These are phyloP conservation scores for Pseudocercospora fijiensis DNA, from an alignment of 2,329 filamentous ascomycete genomes.

Conservation along the genomic window DNA sequence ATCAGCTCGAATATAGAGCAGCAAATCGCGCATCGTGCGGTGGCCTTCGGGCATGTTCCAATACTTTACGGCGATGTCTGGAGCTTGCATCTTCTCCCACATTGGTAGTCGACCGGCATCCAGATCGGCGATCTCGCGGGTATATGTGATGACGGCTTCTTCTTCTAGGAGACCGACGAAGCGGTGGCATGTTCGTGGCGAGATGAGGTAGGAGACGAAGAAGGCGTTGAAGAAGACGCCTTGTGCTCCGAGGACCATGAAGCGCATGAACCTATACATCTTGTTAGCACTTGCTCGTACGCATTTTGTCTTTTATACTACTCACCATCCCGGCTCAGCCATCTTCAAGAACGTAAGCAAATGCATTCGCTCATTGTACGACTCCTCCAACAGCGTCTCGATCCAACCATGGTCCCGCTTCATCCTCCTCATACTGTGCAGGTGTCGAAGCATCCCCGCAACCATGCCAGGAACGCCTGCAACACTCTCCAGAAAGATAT, in stretches of 20 bases:
- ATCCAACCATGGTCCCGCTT: constrained; percentile 96
- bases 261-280: constrained; percentile 69
- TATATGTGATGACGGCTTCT: constrained; percentile 95
- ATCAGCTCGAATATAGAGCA: constrained; percentile 86
- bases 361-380: constrained; percentile 68
- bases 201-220: constrained; percentile 84
- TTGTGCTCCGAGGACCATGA: constrained; percentile 88
- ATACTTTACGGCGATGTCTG: constrained; percentile 86
- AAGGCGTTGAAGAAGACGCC: constrained; percentile 96
- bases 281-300: background rate
- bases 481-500: constrained; percentile 87
- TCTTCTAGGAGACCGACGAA: constrained; percentile 98
- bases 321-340: constrained; percentile 68
- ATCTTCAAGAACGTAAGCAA: constrained; percentile 90
- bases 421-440: constrained; percentile 78
- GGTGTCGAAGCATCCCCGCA: constrained; percentile 86
- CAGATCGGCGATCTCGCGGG: constrained; percentile 80
- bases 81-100: constrained; percentile 76
- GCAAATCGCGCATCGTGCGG: constrained; percentile 78
- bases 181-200: constrained; percentile 83
- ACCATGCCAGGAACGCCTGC: constrained; percentile 97
- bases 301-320: background rate
- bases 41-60: constrained; percentile 90
- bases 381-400: constrained; percentile 41
- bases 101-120: constrained; percentile 79